Evolutionary conservation across 73 alveolate genomes (phyloP).

Genomic region (Tetrahymena elliotti): DNA sequence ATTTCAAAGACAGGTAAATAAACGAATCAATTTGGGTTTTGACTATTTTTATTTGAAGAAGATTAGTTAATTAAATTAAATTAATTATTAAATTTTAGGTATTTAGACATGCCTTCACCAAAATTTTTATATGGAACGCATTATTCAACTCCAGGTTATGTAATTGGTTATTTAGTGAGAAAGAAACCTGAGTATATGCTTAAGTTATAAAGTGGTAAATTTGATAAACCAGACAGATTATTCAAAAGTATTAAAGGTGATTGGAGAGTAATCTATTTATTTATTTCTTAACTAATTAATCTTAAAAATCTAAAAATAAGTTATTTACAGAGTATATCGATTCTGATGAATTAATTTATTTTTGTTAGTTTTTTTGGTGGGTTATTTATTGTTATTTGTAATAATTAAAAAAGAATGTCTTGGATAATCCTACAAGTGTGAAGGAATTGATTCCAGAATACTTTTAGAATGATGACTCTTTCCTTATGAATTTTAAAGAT

Average conservation of each 20-base stretch:
- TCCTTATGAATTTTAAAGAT: conserved; percentile 58
- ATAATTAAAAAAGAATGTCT: conserved; percentile 16
- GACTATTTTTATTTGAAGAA: neutral
- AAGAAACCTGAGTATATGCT: conserved; percentile 91
- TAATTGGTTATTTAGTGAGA: conserved; percentile 91
- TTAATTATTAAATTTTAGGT: neutral
- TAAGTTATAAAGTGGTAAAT: conserved; percentile 93
- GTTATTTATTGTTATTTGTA: neutral
- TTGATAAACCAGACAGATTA: conserved; percentile 95
- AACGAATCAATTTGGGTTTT: neutral
- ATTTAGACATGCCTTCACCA: conserved; percentile 36
- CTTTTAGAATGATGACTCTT: conserved; percentile 67
- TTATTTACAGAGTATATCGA: neutral
- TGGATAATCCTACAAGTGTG: conserved; percentile 80
- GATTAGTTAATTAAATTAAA: neutral
- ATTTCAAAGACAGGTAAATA: conserved; percentile 49
- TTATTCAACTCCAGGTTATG: conserved; percentile 99
- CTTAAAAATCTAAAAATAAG: neutral
- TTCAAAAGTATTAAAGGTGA: conserved; percentile 87
- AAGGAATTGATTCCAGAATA: conserved; percentile 97
- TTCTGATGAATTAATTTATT: neutral
- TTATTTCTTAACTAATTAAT: neutral
- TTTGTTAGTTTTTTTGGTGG: neutral
- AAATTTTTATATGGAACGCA: conserved; percentile 99
- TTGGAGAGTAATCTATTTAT: conserved; percentile 51